A percentile compares a stretch with the other conserved stretches of the same genome.
Conservation (phyloP, 352 stramenopile species). For the Pilasporangium apinafurcum region DNA sequence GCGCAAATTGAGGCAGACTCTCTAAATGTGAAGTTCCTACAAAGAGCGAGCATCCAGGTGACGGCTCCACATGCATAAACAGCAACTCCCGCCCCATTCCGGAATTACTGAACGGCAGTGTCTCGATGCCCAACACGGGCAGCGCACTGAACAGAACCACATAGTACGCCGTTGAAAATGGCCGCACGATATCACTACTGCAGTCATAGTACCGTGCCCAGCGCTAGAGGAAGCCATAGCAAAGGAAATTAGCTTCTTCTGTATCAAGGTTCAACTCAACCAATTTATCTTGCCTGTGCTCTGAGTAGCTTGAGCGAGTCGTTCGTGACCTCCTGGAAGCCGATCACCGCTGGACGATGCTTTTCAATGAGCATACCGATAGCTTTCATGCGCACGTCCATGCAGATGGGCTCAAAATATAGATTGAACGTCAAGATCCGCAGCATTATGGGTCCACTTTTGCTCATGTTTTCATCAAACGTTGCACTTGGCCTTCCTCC, state of each 20-base stretch:
- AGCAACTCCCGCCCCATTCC: constrained; percentile 74
- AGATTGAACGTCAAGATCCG: constrained; percentile 73
- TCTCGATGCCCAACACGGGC: constrained; percentile 48
- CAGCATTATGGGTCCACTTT: constrained; percentile 25
- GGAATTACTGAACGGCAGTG: constrained; percentile 62
- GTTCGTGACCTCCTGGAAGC: constrained; percentile 74
- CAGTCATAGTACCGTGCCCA: constrained; percentile 77
- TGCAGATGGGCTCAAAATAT: constrained; percentile 63
- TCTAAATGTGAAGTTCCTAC: constrained; percentile 69
- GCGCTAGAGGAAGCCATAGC: constrained; percentile 9
- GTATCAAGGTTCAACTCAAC: neutral
- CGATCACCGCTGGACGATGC: constrained; percentile 52
- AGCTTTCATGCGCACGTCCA: constrained; percentile 50
- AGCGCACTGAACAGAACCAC: constrained; percentile 73
- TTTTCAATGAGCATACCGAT: constrained; percentile 45
- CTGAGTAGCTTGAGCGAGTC: constrained; percentile 53
- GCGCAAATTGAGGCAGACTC: constrained; percentile 51
- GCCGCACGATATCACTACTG: constrained; percentile 56
- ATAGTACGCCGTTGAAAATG: constrained; percentile 71
- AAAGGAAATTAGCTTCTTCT: neutral
- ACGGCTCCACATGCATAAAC: constrained; percentile 39
- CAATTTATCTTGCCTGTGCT: constrained; percentile 11
- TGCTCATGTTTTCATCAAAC: neutral
- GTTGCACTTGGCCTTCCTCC: too few relatives aligned
- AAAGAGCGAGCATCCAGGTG: constrained; percentile 34